Evolutionary conservation across 108 stramenopile species (phyloP), one percentile per base, ranked within the genome.

Genomic region (Parietichytrium sp.): DNA sequence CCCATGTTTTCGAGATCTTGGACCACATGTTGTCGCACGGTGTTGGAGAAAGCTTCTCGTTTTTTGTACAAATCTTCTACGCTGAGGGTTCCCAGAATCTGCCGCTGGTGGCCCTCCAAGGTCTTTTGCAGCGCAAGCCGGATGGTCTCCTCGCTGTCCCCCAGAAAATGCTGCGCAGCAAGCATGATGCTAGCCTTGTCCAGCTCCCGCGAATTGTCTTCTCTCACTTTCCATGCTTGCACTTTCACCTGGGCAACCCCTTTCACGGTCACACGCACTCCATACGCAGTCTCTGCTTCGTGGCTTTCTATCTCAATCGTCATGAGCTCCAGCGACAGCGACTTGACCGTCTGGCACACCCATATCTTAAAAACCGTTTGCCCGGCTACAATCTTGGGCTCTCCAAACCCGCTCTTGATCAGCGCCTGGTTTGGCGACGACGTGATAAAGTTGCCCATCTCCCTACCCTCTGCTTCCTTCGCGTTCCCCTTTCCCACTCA

Each of bases 1-100:
- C 86, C 86, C 86, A 86, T 86, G 51, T 80, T 79, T 36, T 72
- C 45, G 49, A 86, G 27, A 82, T 86, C 86, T 23, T 79, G 36
- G 30, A 79, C 10, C 25, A 83, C 83, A 47, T 78, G 77, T 48
- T 83, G 79, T 48, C 47, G 52, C 4, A 83, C 83, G 51, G 52
- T 83, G 30, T 26, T n/a, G 4, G 83, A 78, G 45, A 83, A 83
- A 13, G 83, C 83, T 47, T 72, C 61, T 16, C 83, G 50, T 78
- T 83, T 78, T 53, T 83, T 83, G 79, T 83, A 83, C 20, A 83
- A 52, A 53, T 83, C 79, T 36, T 83, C 83, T 15, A 83, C 83
- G 42, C 52, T 79, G 15, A 83, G 83, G 31, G 83, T 83, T 16
- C 83, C 83, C 31, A 83, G 54, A 16, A 83, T 78, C 48, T 83